Evolutionary conservation across 768 basidiomycete species (phyloP), one percentile per base, ranked within the genome.

Genomic region (Mycena vulgaris): DNA sequence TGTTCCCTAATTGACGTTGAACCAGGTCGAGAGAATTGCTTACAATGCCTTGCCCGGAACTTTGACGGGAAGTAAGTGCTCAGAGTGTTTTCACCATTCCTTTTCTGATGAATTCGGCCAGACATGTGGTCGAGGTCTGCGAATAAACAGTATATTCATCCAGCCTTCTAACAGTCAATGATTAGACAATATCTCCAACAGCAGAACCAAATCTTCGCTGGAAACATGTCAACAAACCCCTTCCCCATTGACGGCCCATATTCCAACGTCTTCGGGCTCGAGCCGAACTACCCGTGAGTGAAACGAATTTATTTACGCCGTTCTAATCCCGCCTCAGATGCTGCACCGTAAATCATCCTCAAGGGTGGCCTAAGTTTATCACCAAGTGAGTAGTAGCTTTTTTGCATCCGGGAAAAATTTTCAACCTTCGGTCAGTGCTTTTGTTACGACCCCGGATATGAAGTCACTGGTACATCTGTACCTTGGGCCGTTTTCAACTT

Each of bases 301-400:
- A 53, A 42, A 37, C 30, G n/a, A n/a, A 21, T 25, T 13, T 52
- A 17, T 37, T 45, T 16, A 42, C 30, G n/a, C 5, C 9, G 5
- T 21, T 23, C 17, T 30, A 28, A 33, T 45, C n/a, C 9, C 21
- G 11, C 40, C 16, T 45, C 51, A 85, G 84, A 1, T 87, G 86
- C 68, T 88, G 87, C 77, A 87, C 86, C 1, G 88, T 88, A 57
- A 87, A 88, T 66, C 83, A 85, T 66, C 87, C 87, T 27, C 87
- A 89, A 74, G 86, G 85, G 31, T 88, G 85, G 84, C 87, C 87
- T 1, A 89, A 88, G 69, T 88, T 88, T 74, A 82, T 88, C 62
- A 80, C 84, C 25, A 87, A 87, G 71, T 64, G 31, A 35, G 31
- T 30, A 23, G 17, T 28, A n/a, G n/a, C n/a, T 13, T 25, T 35